Percentiles rank a stretch among this genome's conserved stretches.
Conservation (phyloP, 2,329 filamentous ascomycete genomes). For the Cladosporium sp. region DNA sequence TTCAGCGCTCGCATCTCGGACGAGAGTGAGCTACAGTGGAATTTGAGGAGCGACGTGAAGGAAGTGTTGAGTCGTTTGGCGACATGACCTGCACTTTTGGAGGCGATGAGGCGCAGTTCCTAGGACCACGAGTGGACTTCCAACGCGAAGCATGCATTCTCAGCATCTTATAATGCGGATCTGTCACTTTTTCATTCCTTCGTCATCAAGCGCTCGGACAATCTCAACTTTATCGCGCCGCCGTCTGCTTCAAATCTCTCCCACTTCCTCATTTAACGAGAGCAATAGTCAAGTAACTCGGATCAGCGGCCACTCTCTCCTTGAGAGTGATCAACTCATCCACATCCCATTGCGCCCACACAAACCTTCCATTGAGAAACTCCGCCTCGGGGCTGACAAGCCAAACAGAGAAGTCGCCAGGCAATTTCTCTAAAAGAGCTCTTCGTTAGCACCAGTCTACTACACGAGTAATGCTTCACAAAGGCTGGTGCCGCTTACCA, state of each 20-base stretch:
- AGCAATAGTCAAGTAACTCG: slow-evolving; percentile 25
- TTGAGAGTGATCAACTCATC: slow-evolving; percentile 36
- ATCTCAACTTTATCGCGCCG: background rate
- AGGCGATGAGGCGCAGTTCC: no score
- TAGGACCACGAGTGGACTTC: no score
- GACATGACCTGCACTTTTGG: no score
- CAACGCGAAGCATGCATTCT: no score
- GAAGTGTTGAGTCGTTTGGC: no score
- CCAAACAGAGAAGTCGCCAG: slow-evolving; percentile 40
- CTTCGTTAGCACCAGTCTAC: background rate
- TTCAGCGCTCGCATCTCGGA: no score
- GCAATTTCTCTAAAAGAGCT: slow-evolving; percentile 19
- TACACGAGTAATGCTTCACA: no score
- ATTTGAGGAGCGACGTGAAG: no score
- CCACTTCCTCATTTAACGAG: slow-evolving; percentile 10
- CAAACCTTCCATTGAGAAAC: slow-evolving; percentile 41
- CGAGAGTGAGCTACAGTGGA: no score
- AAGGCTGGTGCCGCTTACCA: background rate
- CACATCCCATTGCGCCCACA: slow-evolving; percentile 46
- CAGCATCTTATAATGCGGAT: no score
- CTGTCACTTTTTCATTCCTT: no score
- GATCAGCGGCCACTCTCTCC: slow-evolving; percentile 22
- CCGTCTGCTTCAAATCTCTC: background rate
- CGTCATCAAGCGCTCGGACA: no score
- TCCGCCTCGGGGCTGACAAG: slow-evolving; percentile 40